Base-by-base conservation (phyloP, 805 yeast species). In the Barnettozyma pratensis region DNA sequence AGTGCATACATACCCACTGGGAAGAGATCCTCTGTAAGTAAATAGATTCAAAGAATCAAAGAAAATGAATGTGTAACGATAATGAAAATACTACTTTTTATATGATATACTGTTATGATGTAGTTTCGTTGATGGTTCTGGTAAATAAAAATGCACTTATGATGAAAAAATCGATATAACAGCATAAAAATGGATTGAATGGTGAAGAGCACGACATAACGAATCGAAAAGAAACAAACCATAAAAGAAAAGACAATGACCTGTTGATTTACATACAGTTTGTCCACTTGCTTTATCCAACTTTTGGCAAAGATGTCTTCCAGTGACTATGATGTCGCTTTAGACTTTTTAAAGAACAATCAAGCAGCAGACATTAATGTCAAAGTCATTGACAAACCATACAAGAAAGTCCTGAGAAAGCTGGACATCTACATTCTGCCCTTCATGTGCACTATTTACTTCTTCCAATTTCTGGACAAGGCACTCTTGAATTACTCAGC, bases 401-500 rank as follows among this genome's bases (percentile, higher is more conserved):
- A 47, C 40, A 36, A 25, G 10, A 28, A 37, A 7, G 40, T 54
- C 4, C 36, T 53, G 11, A 41, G 54, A 36, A 57, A 57, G 42
- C 29, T 57, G n/a, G 60, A 57, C 27, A 26, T 47, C 7, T 44
- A 37, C 12, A 37, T 57, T 3, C 26, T 57, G 36, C 60, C 60
- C 25, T 14, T 79, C 28, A 55, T 80, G 45, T 75, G 81, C 52
- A 60, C 68, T 27, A 69, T 76, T 32, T 80, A 80, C 57, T 72
- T 79, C 48, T 65, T 79, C 31, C 81, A 79, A 64, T 77, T 75
- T 54, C 61, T 80, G 48, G 86, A 81, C 55, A 80, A 80, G 53
- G 69, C 77, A 3, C 62, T 79, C 39, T 61, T 77, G 39, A 79
- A 79, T 51, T 80, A 80, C 57, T 78, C 85, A 5, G 82, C 82